Conservation (phyloP, 2,329 filamentous ascomycete genomes). For the Ceratocystis huliohia region DNA sequence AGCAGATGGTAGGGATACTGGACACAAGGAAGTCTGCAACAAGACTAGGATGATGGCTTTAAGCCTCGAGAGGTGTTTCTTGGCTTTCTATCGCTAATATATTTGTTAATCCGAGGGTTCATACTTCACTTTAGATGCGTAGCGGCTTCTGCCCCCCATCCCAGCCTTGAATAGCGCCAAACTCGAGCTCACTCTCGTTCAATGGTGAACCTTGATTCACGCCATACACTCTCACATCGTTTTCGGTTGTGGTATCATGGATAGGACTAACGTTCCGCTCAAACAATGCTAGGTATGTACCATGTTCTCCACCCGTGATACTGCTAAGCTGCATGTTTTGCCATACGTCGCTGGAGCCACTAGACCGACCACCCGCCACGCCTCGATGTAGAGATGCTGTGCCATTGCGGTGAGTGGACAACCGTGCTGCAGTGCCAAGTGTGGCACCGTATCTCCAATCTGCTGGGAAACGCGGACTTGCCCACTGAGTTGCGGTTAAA, state of each 20-base stretch:
- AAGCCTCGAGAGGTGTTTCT: too few species aligned
- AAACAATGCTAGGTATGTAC: conserved; percentile 37
- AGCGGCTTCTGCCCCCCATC: too few species aligned
- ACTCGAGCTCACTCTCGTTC: too few species aligned
- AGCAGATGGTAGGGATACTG: too few species aligned
- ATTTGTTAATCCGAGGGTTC: too few species aligned
- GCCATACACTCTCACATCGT: conserved; percentile 27
- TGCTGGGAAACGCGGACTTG: conserved; percentile 40
- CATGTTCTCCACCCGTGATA: neutral
- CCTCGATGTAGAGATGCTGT: conserved; percentile 42
- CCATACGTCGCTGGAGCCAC: conserved; percentile 42
- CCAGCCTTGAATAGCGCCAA: neutral
- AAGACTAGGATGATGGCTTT: too few species aligned
- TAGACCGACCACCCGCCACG: conserved; percentile 33
- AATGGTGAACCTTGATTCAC: neutral
- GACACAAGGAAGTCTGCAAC: too few species aligned
- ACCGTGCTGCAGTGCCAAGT: conserved; percentile 24
- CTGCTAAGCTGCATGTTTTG: conserved; percentile 42
- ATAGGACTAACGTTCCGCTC: conserved; percentile 41
- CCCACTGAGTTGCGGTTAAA: conserved; percentile 31
- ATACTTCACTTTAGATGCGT: too few species aligned
- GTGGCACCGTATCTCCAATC: conserved; percentile 34
- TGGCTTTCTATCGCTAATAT: too few species aligned
- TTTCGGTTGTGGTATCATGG: conserved; percentile 40
- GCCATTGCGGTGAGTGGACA: conserved; percentile 45